Conservation (phyloP, 2,329 filamentous ascomycete genomes). For the Ophiostoma piceae region DNA sequence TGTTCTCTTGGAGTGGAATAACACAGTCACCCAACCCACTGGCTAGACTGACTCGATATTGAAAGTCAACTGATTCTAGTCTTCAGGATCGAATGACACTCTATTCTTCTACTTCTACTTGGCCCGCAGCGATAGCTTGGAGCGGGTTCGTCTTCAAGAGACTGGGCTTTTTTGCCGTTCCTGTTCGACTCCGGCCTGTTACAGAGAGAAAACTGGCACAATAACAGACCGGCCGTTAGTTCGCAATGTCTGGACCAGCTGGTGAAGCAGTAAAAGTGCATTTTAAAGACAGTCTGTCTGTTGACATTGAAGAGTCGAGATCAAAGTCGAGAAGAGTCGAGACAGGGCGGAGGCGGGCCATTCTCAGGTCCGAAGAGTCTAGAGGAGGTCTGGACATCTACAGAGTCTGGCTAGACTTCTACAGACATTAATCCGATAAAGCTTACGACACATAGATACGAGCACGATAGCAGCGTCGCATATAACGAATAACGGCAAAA, state of each 20-base stretch:
- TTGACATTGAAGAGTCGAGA: too few species aligned
- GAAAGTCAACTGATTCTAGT: too few species aligned
- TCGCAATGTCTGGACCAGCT: background rate
- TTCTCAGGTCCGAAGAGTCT: background rate
- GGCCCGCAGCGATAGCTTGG: background rate
- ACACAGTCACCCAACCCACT: conserved; percentile 5
- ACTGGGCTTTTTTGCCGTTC: background rate
- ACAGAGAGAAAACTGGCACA: too few species aligned
- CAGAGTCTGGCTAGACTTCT: background rate
- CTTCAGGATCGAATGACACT: too few species aligned
- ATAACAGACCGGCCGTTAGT: background rate
- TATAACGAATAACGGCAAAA: background rate
- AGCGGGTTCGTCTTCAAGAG: too few species aligned
- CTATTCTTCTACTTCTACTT: background rate
- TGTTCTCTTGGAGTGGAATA: background rate
- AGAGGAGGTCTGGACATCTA: background rate
- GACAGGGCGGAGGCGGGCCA: background rate
- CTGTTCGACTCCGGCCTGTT: background rate
- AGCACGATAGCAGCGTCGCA: conserved; percentile 11
- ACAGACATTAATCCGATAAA: too few species aligned
- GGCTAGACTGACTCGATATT: background rate
- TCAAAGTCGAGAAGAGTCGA: background rate
- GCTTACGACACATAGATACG: background rate
- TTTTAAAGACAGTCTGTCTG: too few species aligned
- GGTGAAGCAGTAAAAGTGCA: background rate